Evolutionary conservation across 192 early-diverging fungal genomes (phyloP), one percentile per base, ranked within the genome.

Genomic region (Pilaira anomala): DNA sequence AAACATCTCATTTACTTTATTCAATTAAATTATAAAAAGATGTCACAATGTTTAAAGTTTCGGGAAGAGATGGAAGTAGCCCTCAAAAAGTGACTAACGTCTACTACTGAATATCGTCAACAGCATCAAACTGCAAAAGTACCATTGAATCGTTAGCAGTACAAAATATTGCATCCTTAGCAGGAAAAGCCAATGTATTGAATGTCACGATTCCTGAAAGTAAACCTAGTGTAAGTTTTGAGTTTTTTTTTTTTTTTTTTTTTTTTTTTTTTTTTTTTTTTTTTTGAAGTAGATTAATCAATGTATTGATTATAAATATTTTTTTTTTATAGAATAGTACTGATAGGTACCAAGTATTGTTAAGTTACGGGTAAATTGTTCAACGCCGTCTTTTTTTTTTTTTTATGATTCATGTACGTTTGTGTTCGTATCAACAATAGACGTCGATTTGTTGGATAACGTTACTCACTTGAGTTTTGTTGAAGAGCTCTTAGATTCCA

Each of bases 401-500:
- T n/a, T n/a, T n/a, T n/a, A n/a, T n/a, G n/a, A n/a, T n/a, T n/a
- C n/a, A n/a, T n/a, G n/a, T n/a, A n/a, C n/a, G n/a, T n/a, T n/a
- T n/a, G n/a, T 36, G 33, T 36, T 36, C 33, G 2, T 9, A 36
- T 26, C 19, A 49, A 7, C 45, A n/a, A n/a, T n/a, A 19, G n/a
- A 19, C 42, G 18, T 67, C 67, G 73, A 56, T 22, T 49, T 53
- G 26, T 21, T 76, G n/a, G 85, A 87, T 44, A 55, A 61, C 4
- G 62, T 73, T 19, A 60, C 83, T 29, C 78, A 87, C 0, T 68
- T 92, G 7, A 76, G 66, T 13, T 58, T 83, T 57, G 66, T 90
- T 7, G 91, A 92, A 53, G 91, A 92, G 52, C 49, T 91, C 3
- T 51, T 90, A 16, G 89, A 92, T 40, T 61, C 79, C 11, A 69